Conservation (phyloP, 2,329 filamentous ascomycete genomes). For the Colletotrichum nymphaeae region DNA sequence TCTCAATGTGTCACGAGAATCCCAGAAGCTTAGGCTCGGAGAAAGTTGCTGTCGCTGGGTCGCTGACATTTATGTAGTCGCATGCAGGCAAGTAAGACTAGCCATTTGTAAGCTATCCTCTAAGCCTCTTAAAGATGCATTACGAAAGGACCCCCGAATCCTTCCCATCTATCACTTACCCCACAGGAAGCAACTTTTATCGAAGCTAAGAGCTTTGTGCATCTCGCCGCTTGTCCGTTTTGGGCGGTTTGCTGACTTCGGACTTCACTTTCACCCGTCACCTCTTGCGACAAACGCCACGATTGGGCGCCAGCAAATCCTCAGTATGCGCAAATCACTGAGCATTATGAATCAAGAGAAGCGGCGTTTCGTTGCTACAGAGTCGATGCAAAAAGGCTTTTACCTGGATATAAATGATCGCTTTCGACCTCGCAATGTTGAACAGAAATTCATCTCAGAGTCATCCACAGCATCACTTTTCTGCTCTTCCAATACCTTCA, state of each 20-base stretch:
- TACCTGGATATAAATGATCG: background rate
- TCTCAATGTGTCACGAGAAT: background rate
- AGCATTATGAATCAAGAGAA: background rate
- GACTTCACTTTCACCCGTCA: background rate
- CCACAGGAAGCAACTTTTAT: slow-evolving; percentile 20
- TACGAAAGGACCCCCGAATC: background rate
- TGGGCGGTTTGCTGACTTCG: background rate
- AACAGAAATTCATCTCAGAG: background rate
- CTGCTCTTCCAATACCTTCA: background rate
- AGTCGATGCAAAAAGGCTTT: no score
- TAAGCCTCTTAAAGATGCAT: background rate
- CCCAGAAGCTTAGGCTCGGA: background rate
- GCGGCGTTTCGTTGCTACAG: background rate
- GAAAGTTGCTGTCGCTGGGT: slow-evolving; percentile 14
- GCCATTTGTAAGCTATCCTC: slow-evolving; percentile 7
- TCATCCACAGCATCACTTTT: background rate
- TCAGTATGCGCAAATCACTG: background rate
- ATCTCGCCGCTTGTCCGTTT: background rate
- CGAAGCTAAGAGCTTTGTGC: slow-evolving; percentile 1
- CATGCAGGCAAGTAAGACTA: background rate
- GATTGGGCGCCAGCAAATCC: background rate
- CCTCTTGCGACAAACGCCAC: background rate
- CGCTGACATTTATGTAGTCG: background rate
- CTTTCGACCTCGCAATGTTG: background rate
- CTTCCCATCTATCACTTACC: background rate